Evolutionary conservation across 345 rosid genomes (phyloP).

Genomic region (Sonneratia alba): DNA sequence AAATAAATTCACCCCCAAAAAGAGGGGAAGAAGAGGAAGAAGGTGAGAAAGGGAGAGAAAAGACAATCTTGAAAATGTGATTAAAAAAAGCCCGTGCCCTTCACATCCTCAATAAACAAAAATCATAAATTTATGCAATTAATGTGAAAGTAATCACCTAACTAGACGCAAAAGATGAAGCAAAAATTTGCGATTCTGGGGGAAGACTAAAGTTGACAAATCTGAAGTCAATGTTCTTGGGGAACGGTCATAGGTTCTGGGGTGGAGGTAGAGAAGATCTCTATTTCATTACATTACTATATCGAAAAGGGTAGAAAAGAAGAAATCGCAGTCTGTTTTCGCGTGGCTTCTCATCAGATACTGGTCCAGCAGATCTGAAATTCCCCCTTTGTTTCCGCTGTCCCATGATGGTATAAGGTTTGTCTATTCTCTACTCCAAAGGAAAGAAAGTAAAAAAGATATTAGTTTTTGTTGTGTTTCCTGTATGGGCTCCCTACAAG

Average conservation of each 20-base stretch:
- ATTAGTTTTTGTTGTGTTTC: not conserved
- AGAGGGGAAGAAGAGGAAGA: constrained; percentile 13
- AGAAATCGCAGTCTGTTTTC: not conserved
- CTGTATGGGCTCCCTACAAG: not conserved
- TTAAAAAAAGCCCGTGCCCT: constrained; percentile 3
- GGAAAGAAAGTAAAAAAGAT: not conserved
- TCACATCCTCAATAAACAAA: constrained; percentile 2
- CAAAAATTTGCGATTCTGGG: not conserved
- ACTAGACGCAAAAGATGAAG: not conserved
- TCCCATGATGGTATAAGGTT: constrained; percentile 3
- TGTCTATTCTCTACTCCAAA: not conserved
- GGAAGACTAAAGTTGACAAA: constrained; percentile 31
- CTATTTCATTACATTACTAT: not conserved
- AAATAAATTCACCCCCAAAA: constrained; percentile 24
- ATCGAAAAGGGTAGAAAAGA: not conserved
- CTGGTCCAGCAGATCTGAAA: constrained; percentile 1
- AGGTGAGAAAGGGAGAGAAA: not conserved
- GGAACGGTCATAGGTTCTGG: not conserved
- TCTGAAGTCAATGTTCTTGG: constrained; percentile 4
- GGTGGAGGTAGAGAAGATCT: not conserved
- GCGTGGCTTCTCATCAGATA: not conserved
- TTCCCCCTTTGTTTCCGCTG: not conserved
- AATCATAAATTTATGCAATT: not conserved
- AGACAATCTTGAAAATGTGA: constrained; percentile 32
- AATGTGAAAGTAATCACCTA: constrained; percentile 15